Conservation (phyloP, 2,329 filamentous ascomycete genomes). For the Erysiphe pulchra region DNA sequence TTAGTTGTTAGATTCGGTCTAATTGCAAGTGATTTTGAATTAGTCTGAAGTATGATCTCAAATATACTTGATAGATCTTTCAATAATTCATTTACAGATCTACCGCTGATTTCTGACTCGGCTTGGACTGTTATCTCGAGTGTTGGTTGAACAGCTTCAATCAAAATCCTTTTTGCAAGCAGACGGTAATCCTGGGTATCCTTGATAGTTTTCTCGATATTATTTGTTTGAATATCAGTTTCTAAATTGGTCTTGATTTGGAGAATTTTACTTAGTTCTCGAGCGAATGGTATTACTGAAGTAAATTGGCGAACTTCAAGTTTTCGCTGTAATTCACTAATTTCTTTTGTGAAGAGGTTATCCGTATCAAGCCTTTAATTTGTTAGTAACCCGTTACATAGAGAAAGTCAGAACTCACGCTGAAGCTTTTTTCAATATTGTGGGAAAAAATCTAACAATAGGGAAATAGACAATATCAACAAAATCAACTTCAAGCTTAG, state of each 20-base stretch:
- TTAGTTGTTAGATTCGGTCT: background rate
- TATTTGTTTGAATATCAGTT: slow-evolving; percentile 12
- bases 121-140: slow-evolving; percentile 52
- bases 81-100: slow-evolving; percentile 41
- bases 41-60: slow-evolving; percentile 34
- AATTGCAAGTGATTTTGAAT: slow-evolving; percentile 7
- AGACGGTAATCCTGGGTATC: slow-evolving; percentile 64
- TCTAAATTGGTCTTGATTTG: slow-evolving; percentile 6
- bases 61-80: slow-evolving; percentile 51
- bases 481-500: slow-evolving; percentile 50
- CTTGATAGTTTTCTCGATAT: slow-evolving; percentile 14
- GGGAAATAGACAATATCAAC: slow-evolving; percentile 86
- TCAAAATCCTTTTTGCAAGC: slow-evolving; percentile 65
- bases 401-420: slow-evolving; percentile 30
- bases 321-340: slow-evolving; percentile 23
- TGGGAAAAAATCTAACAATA: slow-evolving; percentile 46
- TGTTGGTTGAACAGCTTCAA: slow-evolving; percentile 49
- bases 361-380: slow-evolving; percentile 32
- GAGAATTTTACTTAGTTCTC: slow-evolving; percentile 29
- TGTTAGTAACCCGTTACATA: slow-evolving; percentile 15
- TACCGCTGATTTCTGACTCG: slow-evolving; percentile 56
- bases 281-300: slow-evolving; percentile 28
- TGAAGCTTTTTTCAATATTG: slow-evolving; percentile 57
- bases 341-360: slow-evolving; percentile 27
- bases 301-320: slow-evolving; percentile 30